Evolutionary conservation across 345 rosid genomes (phyloP).

Genomic region (Lepidium aucheri): DNA sequence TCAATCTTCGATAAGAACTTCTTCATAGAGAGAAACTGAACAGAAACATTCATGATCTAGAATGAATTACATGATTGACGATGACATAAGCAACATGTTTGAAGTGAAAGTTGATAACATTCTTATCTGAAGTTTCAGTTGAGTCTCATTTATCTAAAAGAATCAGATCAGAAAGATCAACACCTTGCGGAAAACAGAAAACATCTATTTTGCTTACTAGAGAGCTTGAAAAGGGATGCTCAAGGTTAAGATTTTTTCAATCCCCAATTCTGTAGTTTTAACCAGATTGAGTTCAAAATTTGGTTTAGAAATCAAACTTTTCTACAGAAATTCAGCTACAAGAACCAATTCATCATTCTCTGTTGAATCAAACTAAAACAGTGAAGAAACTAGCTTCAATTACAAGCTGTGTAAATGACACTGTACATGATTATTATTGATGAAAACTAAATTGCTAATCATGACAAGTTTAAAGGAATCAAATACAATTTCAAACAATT

Average conservation of each 20-base stretch:
- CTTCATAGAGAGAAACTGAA: neutral
- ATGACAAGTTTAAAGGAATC: neutral
- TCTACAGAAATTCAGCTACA: neutral
- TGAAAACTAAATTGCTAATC: conserved; percentile 2
- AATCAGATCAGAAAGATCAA: neutral
- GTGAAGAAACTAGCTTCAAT: neutral
- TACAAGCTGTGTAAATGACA: neutral
- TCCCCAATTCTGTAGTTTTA: neutral
- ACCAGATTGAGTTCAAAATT: neutral
- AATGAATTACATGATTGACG: neutral
- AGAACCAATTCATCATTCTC: neutral
- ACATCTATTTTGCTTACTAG: neutral
- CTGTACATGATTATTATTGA: conserved; percentile 14
- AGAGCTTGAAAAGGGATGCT: neutral
- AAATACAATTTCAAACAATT: conserved; percentile 14
- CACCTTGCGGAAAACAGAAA: neutral
- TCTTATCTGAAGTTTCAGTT: neutral
- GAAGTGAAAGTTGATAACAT: neutral
- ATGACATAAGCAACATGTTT: neutral
- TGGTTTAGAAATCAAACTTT: neutral
- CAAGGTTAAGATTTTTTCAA: neutral
- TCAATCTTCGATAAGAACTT: neutral
- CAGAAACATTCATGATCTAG: neutral
- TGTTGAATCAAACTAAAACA: neutral
- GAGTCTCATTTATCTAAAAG: neutral